phyloP scores from a whole-genome alignment of 257 asterid genomes.

The Buddleja alternifolia region DNA sequence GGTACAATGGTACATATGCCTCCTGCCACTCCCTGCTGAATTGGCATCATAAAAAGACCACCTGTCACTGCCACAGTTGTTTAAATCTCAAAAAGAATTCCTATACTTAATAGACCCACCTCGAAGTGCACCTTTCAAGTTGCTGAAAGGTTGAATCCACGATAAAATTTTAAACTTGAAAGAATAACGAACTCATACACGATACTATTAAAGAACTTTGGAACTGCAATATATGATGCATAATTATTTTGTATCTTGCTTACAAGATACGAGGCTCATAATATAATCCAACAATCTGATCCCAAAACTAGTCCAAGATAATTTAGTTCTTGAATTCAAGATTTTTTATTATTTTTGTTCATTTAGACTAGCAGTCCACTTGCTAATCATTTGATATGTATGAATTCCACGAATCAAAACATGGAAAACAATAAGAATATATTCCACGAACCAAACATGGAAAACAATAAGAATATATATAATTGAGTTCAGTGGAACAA shows the following conservation, averaged over 20 bases:
- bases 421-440: not conserved
- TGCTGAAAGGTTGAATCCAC: not conserved
- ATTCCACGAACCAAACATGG: not conserved
- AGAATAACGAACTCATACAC: too few species aligned
- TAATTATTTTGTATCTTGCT: not conserved
- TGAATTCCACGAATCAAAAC: not conserved
- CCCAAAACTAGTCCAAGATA: not conserved
- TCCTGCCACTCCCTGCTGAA: too few species aligned
- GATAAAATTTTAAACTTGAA: not conserved
- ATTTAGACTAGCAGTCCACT: not conserved
- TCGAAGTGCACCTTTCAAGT: not conserved
- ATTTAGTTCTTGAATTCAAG: not conserved
- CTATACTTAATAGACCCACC: too few species aligned
- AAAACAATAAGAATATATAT: not conserved
- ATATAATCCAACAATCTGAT: not conserved
- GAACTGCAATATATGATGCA: not conserved
- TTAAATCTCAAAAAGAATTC: too few species aligned
- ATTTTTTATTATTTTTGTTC: not conserved
- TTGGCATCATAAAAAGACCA: too few species aligned
- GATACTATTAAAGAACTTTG: not conserved
- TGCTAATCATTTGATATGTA: not conserved
- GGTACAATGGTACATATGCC: too few species aligned
- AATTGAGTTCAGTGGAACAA: not conserved
- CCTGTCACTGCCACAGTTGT: too few species aligned
- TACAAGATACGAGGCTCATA: not conserved